phyloP scores from a whole-genome alignment of 2,329 filamentous ascomycete genomes.

The Penicillium sp. region DNA sequence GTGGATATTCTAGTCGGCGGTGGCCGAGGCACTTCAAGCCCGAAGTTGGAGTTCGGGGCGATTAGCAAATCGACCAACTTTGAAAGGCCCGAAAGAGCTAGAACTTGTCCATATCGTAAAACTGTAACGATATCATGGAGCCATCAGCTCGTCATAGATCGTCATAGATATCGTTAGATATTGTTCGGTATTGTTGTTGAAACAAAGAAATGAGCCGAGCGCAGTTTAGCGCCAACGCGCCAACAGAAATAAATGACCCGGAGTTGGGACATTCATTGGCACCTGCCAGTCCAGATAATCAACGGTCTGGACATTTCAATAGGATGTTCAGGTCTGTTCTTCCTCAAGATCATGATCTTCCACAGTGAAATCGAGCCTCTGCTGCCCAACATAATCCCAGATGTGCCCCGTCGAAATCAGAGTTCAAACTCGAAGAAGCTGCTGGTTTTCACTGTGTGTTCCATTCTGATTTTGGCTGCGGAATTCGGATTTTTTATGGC shows the following conservation, averaged over 20 bases:
- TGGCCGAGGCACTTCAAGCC: too few relatives aligned
- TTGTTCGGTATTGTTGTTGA: neutral
- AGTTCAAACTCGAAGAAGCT: conserved; percentile 13
- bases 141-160: too few relatives aligned
- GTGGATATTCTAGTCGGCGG: too few relatives aligned
- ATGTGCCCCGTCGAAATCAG: neutral
- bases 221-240: neutral
- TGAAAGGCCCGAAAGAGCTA: too few relatives aligned
- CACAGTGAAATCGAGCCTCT: conserved; percentile 11
- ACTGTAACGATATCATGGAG: too few relatives aligned
- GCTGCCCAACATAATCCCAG: neutral
- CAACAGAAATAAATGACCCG: neutral
- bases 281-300: neutral
- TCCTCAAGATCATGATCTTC: neutral
- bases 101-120: too few relatives aligned
- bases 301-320: neutral
- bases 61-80: too few relatives aligned
- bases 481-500: conserved; percentile 25
- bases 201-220: neutral
- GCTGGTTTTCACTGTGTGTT: conserved; percentile 13
- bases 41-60: too few relatives aligned
- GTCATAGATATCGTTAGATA: neutral
- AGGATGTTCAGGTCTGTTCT: neutral
- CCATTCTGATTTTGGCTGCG: conserved; percentile 14
- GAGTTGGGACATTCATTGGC: neutral